These are phyloP conservation scores for Mesembryanthemum crystallinum DNA, from an alignment of 148 eudicot species.

Conservation along the genomic window DNA sequence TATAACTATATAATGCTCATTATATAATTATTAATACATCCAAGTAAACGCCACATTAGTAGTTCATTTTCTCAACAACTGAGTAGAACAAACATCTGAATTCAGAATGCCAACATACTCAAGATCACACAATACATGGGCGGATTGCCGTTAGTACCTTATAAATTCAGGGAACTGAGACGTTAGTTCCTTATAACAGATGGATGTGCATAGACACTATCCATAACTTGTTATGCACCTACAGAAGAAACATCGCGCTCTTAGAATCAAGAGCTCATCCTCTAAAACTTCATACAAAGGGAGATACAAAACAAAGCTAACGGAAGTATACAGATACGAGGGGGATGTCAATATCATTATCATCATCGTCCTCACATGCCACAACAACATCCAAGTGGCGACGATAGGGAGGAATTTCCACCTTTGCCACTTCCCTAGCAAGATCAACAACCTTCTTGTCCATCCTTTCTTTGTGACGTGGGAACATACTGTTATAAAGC, in stretches of 20 bases:
- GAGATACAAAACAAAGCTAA: conserved; percentile 19
- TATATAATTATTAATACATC: too few relatives aligned
- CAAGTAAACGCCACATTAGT: too few relatives aligned
- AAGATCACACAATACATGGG: not conserved
- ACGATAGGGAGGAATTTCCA: conserved; percentile 75
- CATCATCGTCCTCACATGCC: conserved; percentile 87
- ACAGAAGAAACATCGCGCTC: not conserved
- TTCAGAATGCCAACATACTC: not conserved
- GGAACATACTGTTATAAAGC: conserved; percentile 83
- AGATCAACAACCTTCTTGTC: conserved; percentile 71
- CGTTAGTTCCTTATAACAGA: conserved; percentile 7
- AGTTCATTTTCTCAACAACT: too few relatives aligned
- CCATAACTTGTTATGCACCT: not conserved
- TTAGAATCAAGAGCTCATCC: not conserved
- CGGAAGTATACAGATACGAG: conserved; percentile 67
- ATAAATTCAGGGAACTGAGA: not conserved
- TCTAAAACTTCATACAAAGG: not conserved
- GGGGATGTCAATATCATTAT: conserved; percentile 74
- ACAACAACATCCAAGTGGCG: conserved; percentile 76
- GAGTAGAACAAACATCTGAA: too few relatives aligned
- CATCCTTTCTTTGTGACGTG: conserved; percentile 73
- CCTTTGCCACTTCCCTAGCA: conserved; percentile 74
- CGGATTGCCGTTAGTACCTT: not conserved
- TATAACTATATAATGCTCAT: too few relatives aligned
- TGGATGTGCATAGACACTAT: not conserved